These are phyloP conservation scores for Taphrina populina DNA, from an alignment of 1,139 yeast genomes.

Conservation along the genomic window DNA sequence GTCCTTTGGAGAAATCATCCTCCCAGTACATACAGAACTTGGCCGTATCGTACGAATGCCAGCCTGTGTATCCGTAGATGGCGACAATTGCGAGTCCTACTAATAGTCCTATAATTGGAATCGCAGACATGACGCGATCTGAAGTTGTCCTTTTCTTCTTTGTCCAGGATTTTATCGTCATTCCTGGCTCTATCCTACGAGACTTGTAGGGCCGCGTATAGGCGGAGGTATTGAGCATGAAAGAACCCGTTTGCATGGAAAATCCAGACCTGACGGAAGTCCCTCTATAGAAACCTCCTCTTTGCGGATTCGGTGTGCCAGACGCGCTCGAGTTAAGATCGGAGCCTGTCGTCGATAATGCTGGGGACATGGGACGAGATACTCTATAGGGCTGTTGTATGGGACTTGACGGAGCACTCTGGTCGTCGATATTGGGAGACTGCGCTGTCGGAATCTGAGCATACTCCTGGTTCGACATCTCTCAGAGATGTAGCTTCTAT, in stretches of 20 bases:
- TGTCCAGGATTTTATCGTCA: slow-evolving; percentile 18
- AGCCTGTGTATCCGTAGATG: slow-evolving; percentile 37
- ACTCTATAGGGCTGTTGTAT: slow-evolving; percentile 10
- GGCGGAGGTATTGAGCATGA: slow-evolving; percentile 30
- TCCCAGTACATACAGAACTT: slow-evolving; percentile 32
- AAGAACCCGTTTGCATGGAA: slow-evolving; percentile 21
- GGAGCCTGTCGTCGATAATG: slow-evolving; percentile 15
- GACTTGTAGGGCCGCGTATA: slow-evolving; percentile 27
- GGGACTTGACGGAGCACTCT: slow-evolving; percentile 13
- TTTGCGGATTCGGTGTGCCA: slow-evolving; percentile 1
- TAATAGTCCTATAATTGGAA: slow-evolving; percentile 30
- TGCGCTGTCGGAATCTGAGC: slow-evolving; percentile 4
- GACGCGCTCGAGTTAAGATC: slow-evolving; percentile 7
- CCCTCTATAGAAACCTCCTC: slow-evolving; percentile 8
- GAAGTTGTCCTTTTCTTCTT: slow-evolving; percentile 18
- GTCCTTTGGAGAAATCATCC: slow-evolving; percentile 34
- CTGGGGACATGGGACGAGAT: slow-evolving; percentile 24
- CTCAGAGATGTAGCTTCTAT: neutral
- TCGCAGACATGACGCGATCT: slow-evolving; percentile 6
- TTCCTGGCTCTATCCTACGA: slow-evolving; percentile 11
- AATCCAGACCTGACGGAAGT: slow-evolving; percentile 5
- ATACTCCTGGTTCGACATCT: slow-evolving; percentile 7
- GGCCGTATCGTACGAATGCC: slow-evolving; percentile 34
- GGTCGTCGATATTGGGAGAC: slow-evolving; percentile 1
- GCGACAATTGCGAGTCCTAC: slow-evolving; percentile 36